A percentile compares a stretch with the other conserved stretches of the same genome.
These are phyloP conservation scores for Pleurotus djamor DNA, from an alignment of 768 basidiomycete genomes.

Conservation along the genomic window DNA sequence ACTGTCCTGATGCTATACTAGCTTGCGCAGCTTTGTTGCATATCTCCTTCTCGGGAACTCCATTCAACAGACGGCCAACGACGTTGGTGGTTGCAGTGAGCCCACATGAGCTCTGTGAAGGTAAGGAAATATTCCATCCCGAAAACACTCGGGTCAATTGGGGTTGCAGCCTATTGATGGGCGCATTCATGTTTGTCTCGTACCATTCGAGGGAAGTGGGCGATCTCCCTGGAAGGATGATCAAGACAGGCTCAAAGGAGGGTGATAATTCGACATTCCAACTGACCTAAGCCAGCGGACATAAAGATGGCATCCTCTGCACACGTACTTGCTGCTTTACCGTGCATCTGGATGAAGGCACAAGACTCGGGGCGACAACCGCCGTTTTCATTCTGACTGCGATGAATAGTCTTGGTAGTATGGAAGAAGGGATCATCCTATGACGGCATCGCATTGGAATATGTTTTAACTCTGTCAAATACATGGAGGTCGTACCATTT, in stretches of 20 bases:
- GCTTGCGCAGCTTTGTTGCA: conserved; percentile 25
- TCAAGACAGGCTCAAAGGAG: no score
- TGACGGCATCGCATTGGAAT: background rate
- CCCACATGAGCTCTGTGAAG: conserved; percentile 34
- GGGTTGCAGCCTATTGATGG: conserved; percentile 31
- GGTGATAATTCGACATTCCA: no score
- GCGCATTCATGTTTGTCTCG: conserved; percentile 23
- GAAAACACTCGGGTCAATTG: conserved; percentile 29
- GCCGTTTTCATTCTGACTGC: conserved; percentile 34
- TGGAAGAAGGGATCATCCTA: conserved; percentile 44
- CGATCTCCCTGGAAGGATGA: conserved; percentile 14
- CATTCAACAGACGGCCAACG: conserved; percentile 42
- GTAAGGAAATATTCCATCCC: conserved; percentile 33
- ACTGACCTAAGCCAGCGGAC: conserved; percentile 41
- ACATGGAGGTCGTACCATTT: conserved; percentile 25
- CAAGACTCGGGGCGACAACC: conserved; percentile 38
- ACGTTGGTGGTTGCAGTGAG: conserved; percentile 45
- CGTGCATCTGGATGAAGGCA: conserved; percentile 46
- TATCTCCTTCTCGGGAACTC: conserved; percentile 22
- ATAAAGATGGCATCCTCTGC: conserved; percentile 37
- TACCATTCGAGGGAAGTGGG: conserved; percentile 32
- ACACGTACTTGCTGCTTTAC: conserved; percentile 37
- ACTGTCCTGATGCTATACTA: conserved; percentile 27
- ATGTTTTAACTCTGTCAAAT: no score
- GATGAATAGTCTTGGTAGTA: conserved; percentile 30